phyloP scores from a whole-genome alignment of 495 filamentous ascomycete species.

The Xylaria longipes region DNA sequence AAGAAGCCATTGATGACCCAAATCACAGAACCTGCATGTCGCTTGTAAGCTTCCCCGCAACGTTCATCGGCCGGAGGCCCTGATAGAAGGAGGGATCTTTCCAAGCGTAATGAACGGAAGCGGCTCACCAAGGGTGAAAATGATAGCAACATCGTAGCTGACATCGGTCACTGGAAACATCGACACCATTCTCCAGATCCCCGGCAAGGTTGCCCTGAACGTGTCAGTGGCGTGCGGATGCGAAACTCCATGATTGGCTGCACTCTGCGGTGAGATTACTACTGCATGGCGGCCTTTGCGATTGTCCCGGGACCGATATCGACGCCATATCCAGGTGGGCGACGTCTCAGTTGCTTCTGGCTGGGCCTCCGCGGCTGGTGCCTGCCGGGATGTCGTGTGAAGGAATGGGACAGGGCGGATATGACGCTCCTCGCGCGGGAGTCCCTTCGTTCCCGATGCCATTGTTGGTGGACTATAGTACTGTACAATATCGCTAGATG shows the following conservation, averaged over 20 bases:
- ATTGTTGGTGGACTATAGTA: not conserved
- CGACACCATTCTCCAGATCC: constrained; percentile 62
- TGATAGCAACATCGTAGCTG: constrained; percentile 67
- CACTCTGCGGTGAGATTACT: constrained; percentile 46
- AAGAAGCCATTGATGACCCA: constrained; percentile 77
- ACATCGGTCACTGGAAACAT: constrained; percentile 71
- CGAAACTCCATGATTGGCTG: constrained; percentile 37
- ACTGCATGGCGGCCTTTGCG: constrained; percentile 70
- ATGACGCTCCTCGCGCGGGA: not conserved
- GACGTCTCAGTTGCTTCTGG: not conserved
- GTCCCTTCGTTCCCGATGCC: not conserved
- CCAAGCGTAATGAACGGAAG: not conserved
- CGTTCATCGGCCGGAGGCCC: not conserved
- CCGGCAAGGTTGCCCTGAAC: constrained; percentile 45
- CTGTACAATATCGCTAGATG: not conserved
- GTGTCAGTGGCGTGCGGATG: constrained; percentile 55
- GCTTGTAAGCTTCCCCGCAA: not conserved
- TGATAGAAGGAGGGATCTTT: not conserved
- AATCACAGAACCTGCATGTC: constrained; percentile 53
- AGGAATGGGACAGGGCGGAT: constrained; percentile 3
- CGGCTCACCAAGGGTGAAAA: constrained; percentile 63
- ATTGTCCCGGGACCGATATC: constrained; percentile 69
- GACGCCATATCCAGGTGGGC: constrained; percentile 37
- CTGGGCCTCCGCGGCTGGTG: not conserved
- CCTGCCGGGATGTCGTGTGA: not conserved